Percentiles rank a stretch among this genome's conserved stretches.
Evolutionary conservation across 495 filamentous ascomycete genomes (phyloP).

Genomic region (Aspergillus cristatus): DNA sequence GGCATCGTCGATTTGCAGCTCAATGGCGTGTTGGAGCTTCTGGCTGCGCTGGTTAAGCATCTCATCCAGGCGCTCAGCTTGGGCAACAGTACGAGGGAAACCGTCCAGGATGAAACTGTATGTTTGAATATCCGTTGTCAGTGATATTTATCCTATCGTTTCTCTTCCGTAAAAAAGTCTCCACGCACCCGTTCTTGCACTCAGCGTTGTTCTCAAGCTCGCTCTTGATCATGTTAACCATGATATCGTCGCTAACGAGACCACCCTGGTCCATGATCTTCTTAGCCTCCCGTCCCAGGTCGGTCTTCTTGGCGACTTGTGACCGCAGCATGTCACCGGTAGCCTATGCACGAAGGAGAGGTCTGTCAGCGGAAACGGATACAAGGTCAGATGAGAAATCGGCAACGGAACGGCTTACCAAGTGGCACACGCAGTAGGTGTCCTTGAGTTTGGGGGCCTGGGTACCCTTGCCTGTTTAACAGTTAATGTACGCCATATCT

Average conservation of each 20-base stretch:
- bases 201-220: conserved; percentile 89
- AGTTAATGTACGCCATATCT: conserved; percentile 10
- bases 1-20: conserved; percentile 92
- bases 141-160: conserved; percentile 1
- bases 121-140: conserved; percentile 13
- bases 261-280: conserved; percentile 99
- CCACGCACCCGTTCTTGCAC: conserved; percentile 77
- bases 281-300: conserved; percentile 92
- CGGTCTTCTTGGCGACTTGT: conserved; percentile 96
- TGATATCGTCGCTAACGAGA: conserved; percentile 96
- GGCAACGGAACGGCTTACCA: conserved; percentile 51
- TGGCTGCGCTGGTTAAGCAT: conserved; percentile 71
- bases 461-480: conserved; percentile 89
- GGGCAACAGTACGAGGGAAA: conserved; percentile 91
- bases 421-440: conserved; percentile 90
- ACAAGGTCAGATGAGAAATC: conserved; percentile 5
- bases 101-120: conserved; percentile 95
- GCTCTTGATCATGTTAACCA: conserved; percentile 97
- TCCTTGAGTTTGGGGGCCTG: conserved; percentile 97
- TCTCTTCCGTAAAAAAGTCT: conserved; percentile 1
- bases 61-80: conserved; percentile 86
- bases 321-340: conserved; percentile 99
- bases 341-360: conserved; percentile 47
- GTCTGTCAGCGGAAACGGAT: conserved; percentile 2
- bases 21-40: conserved; percentile 84